Base-by-base conservation (phyloP, 1,139 yeast genomes). In the Geotrichum citri-aurantii region DNA sequence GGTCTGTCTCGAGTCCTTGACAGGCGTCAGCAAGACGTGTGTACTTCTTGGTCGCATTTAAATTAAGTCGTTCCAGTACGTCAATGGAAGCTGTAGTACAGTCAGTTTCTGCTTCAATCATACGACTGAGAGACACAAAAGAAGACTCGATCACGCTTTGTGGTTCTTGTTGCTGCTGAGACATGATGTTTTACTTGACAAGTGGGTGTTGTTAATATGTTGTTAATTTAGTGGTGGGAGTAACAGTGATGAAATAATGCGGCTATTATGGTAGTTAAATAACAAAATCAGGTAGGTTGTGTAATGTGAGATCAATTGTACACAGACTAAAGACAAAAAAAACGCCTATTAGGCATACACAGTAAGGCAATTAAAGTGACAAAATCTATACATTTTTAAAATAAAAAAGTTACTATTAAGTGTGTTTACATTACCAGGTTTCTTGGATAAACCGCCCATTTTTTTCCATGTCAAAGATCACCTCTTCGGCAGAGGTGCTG, bases 401-500 rank as follows among this genome's bases (percentile, higher is more conserved):
- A 37, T 37, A 3, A 14, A 14, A 37, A n/a, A 37, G n/a, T 14
- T 14, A 37, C n/a, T 14, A 14, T 11, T 37, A 12, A 37, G 14
- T 12, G 19, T 37, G 14, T 14, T 14, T 37, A 12, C 17, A n/a
- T 58, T 63, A 92, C 98, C 98, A 92, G 0, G 97, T 91, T 69
- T 93, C 99, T 71, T 93, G 97, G 57, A 89, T 76, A 68, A 89
- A 92, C 63, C 92, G 75, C 7, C 86, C 84, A 7, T 70, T 68
- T 62, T 79, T 80, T 66, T 92, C 97, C 82, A 92, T 79, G 2
- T 72, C 73, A 42, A 79, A 65, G 48, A 91, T 70, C 63, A 78
- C 82, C 33, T 70, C 65, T 46, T 79, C 80, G 0, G 92, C 86
- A 14, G 76, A 77, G 1, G 75, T 78, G 1, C 76, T 79, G 24